Evolutionary conservation across 1,139 yeast species (phyloP).

Genomic region (Lodderomyces pseudojiufengensis): DNA sequence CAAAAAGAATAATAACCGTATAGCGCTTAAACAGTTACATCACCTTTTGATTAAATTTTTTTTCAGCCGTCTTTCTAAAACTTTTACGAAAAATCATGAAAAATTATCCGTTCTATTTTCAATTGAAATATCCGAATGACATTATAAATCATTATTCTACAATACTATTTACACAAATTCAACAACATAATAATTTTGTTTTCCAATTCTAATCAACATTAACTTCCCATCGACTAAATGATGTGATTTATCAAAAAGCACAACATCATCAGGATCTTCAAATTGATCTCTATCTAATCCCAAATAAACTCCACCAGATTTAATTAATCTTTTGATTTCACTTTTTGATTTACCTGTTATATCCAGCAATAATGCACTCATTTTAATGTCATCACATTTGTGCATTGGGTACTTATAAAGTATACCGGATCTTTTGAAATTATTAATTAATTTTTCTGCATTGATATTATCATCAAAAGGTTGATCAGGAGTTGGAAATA

Average conservation of each 20-base stretch:
- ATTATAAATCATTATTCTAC: constrained; percentile 2
- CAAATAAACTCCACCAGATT: constrained; percentile 67
- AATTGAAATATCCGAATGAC: too few relatives aligned
- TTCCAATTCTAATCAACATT: constrained; percentile 71
- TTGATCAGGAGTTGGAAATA: constrained; percentile 59
- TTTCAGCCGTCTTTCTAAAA: too few relatives aligned
- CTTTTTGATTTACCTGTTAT: constrained; percentile 39
- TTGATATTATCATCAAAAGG: constrained; percentile 45
- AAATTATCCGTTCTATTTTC: neutral
- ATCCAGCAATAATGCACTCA: constrained; percentile 38
- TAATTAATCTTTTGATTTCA: constrained; percentile 62
- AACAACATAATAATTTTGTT: constrained; percentile 58
- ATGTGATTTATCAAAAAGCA: constrained; percentile 40
- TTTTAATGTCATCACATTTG: constrained; percentile 28
- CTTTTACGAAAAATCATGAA: too few relatives aligned
- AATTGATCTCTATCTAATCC: constrained; percentile 63
- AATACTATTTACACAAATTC: constrained; percentile 26
- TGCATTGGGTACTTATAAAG: constrained; percentile 25
- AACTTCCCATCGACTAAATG: constrained; percentile 59
- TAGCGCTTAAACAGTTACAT: too few relatives aligned
- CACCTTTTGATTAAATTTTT: too few relatives aligned
- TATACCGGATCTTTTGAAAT: constrained; percentile 62
- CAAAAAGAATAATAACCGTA: too few relatives aligned
- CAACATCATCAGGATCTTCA: constrained; percentile 46
- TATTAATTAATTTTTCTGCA: constrained; percentile 52